Percentiles rank a stretch among this genome's conserved stretches.
These are phyloP conservation scores for Diaporthe australafricana DNA, from an alignment of 2,329 filamentous ascomycete genomes.

Conservation along the genomic window DNA sequence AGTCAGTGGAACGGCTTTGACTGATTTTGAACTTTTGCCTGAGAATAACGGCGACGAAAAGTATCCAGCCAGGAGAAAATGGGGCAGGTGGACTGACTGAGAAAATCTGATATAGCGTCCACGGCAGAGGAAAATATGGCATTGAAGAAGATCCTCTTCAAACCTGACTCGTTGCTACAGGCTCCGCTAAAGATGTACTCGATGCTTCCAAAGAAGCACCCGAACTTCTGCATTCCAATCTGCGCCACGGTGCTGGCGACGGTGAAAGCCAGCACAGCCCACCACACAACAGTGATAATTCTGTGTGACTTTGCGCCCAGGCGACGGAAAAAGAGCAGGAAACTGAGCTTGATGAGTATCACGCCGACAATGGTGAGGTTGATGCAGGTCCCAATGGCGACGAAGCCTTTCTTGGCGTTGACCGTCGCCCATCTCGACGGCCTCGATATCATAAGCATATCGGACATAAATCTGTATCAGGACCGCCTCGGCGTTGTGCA, in stretches of 20 bases:
- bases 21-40: too few relatives aligned
- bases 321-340: slow-evolving; percentile 37
- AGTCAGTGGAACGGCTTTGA: too few relatives aligned
- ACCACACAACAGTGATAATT: slow-evolving; percentile 33
- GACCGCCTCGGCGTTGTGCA: slow-evolving; percentile 18
- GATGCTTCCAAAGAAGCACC: not conserved
- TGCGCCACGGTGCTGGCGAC: not conserved
- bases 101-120: not conserved
- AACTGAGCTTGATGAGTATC: slow-evolving; percentile 43
- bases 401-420: too few relatives aligned
- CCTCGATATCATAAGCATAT: not conserved
- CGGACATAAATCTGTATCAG: not conserved
- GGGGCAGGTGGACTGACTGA: not conserved
- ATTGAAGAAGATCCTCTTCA: not conserved
- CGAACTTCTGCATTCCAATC: not conserved
- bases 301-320: slow-evolving; percentile 23
- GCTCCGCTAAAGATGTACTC: not conserved
- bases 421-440: too few relatives aligned
- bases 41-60: too few relatives aligned
- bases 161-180: not conserved
- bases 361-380: slow-evolving; percentile 33
- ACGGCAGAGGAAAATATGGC: not conserved
- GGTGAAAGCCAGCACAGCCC: slow-evolving; percentile 28
- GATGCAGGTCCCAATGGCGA: too few relatives aligned
- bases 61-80: not conserved